Base-by-base conservation (phyloP, 2,329 filamentous ascomycete genomes). In the Hymenoscyphus infarciens region DNA sequence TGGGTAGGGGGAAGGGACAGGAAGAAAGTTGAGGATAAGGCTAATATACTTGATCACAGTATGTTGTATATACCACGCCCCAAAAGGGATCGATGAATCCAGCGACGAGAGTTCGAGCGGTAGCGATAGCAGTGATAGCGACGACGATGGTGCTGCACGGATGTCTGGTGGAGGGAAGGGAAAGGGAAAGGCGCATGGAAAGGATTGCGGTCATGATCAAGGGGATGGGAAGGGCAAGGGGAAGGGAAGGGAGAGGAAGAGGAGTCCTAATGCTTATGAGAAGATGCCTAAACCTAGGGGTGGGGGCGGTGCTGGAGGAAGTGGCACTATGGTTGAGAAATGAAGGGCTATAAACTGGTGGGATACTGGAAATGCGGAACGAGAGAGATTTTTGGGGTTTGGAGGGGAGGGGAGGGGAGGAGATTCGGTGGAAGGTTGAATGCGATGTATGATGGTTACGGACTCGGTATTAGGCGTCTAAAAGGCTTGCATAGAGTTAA, bases 51-150 rank as follows among this genome's bases (percentile, higher is more conserved):
- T 8, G 27, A 11, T 16, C 2, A 1, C 8, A 49, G 95, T 98
- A n/a, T 99, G 95, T 83, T 99, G 95, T 76, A 99, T 99, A 76
- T 99, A 97, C 78, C 94, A 97, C 79, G 90, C 90, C 64, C 88
- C 92, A 6, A 90, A 89, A 69, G 85, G 82, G 11, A 87, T 92
- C 3, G 92, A 90, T 74, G 94, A 98, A 75, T 95, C 90, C 35
- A 92, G 88, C 68, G 85, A 87, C 68, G 86, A 88, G 64, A 86
- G 83, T 2, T 85, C 77, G 53, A 83, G 82, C 0, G 84, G 87
- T 64, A 83, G 82, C n/a, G 80, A 81, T 55, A 70, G 75, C 69
- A 70, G 66, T 52, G 69, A 69, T 64, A 69, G 69, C 63, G 70
- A 68, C 10, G 70, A 75, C 70, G 77, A 82, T 70, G 82, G 81